phyloP scores from a whole-genome alignment of 2,329 filamentous ascomycete species.

The Colletotrichum sp. region DNA sequence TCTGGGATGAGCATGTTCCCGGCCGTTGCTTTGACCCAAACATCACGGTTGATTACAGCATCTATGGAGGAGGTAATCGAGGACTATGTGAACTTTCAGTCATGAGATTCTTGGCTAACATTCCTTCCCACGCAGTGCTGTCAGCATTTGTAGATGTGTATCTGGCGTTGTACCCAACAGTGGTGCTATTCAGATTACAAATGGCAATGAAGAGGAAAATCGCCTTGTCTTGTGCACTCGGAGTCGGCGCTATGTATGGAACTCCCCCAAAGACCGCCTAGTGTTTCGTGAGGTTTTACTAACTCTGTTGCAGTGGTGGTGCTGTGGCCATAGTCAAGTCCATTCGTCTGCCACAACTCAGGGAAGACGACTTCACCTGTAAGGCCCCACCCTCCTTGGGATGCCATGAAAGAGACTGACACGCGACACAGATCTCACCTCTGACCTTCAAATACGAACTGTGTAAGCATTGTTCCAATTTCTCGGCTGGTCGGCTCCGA shows the following conservation, averaged over 20 bases:
- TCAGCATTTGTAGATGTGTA: conserved; percentile 44
- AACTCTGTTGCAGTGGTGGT: conserved; percentile 8
- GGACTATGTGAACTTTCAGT: fast-evolving
- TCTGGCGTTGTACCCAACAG: conserved; percentile 43
- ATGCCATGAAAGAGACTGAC: not conserved
- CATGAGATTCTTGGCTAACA: not conserved
- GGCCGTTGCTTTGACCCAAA: conserved; percentile 37
- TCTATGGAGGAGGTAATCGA: not conserved
- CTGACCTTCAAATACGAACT: conserved; percentile 48
- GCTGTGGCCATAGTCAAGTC: conserved; percentile 34
- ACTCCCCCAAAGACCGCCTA: not conserved
- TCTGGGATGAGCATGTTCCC: conserved; percentile 40
- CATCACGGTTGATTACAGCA: conserved; percentile 38
- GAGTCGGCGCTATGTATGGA: conserved; percentile 40
- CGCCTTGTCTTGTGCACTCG: conserved; percentile 38
- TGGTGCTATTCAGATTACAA: conserved; percentile 39
- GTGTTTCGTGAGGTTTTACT: not conserved
- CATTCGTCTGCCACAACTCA: conserved; percentile 34
- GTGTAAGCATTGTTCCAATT: conserved; percentile 30
- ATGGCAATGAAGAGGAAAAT: conserved; percentile 45
- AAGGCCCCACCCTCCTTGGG: not conserved
- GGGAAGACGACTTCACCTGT: conserved; percentile 27
- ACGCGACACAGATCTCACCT: conserved; percentile 32
- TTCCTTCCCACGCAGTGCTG: conserved; percentile 23
- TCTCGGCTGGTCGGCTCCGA: not conserved